Evolutionary conservation across 345 rosid genomes (phyloP).

Genomic region (Salix exigua): DNA sequence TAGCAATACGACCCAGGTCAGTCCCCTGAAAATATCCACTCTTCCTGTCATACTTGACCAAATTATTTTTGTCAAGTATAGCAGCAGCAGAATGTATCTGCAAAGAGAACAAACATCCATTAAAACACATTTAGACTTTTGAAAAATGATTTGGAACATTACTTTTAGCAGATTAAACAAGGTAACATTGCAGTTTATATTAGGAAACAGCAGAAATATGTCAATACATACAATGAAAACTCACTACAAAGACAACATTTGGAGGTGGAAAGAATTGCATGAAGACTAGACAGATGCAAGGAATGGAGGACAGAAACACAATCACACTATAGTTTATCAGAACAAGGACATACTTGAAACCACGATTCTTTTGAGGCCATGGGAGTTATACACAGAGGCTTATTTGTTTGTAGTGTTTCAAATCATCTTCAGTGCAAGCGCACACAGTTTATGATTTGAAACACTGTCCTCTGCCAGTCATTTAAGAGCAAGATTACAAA

Average conservation of each 20-base stretch:
- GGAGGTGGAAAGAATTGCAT: not conserved
- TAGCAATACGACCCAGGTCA: constrained; percentile 98
- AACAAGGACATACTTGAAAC: not conserved
- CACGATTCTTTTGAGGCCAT: not conserved
- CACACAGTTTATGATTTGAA: too few relatives aligned
- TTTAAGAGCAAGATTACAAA: not conserved
- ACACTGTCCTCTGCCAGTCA: not conserved
- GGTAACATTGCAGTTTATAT: not conserved
- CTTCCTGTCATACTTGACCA: constrained; percentile 85
- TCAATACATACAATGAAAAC: not conserved
- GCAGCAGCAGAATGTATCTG: constrained; percentile 95
- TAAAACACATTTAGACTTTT: not conserved
- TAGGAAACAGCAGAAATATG: not conserved
- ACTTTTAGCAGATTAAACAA: not conserved
- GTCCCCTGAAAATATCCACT: constrained; percentile 97
- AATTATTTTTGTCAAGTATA: constrained; percentile 78
- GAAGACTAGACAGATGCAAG: not conserved
- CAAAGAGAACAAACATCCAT: not conserved
- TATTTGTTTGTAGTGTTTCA: not conserved
- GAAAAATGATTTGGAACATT: not conserved
- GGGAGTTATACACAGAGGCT: not conserved
- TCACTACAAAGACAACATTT: not conserved
- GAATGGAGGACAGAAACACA: not conserved
- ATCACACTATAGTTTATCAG: not conserved
- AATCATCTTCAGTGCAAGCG: too few relatives aligned